Evolutionary conservation across 768 basidiomycete species (phyloP).

Genomic region (Saitozyma podzolica): DNA sequence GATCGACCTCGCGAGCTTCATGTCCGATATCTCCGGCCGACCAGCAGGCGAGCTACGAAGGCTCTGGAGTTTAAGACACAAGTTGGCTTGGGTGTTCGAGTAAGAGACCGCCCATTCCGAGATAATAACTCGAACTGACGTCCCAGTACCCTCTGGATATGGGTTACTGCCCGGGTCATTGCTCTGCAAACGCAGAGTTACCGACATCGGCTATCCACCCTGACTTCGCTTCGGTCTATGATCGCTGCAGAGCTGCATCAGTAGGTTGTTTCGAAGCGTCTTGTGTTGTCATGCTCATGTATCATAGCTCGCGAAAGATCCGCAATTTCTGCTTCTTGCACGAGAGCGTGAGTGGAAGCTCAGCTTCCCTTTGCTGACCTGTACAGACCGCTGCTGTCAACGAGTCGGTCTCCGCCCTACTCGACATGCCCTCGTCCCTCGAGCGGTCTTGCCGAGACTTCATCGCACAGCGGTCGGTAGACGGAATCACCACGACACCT

Average conservation of each 20-base stretch:
- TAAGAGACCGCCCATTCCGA: slow-evolving; percentile 5
- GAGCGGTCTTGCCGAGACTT: neutral
- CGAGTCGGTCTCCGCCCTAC: slow-evolving; percentile 17
- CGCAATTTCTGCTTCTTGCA: slow-evolving; percentile 23
- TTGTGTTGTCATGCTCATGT: neutral
- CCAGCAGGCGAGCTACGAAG: slow-evolving; percentile 1
- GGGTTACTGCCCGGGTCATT: slow-evolving; percentile 30
- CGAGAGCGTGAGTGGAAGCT: slow-evolving; percentile 10
- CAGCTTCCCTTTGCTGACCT: neutral
- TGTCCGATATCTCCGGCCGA: slow-evolving; percentile 10
- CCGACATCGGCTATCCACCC: slow-evolving; percentile 14
- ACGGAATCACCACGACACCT: neutral
- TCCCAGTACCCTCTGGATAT: slow-evolving; percentile 22
- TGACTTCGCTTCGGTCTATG: slow-evolving; percentile 31
- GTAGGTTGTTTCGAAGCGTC: no score
- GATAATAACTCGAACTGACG: neutral
- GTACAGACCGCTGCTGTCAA: slow-evolving; percentile 21
- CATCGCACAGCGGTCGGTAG: neutral
- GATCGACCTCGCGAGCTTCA: neutral
- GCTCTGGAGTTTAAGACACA: slow-evolving; percentile 10
- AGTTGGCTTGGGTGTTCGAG: slow-evolving; percentile 30
- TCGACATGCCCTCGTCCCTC: slow-evolving; percentile 16
- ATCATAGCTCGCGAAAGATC: slow-evolving; percentile 18
- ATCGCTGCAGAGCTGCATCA: slow-evolving; percentile 32
- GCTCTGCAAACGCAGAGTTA: slow-evolving; percentile 16